These are phyloP conservation scores for Avena eriantha DNA, from an alignment of 176 grass and related monocot species.

Conservation along the genomic window DNA sequence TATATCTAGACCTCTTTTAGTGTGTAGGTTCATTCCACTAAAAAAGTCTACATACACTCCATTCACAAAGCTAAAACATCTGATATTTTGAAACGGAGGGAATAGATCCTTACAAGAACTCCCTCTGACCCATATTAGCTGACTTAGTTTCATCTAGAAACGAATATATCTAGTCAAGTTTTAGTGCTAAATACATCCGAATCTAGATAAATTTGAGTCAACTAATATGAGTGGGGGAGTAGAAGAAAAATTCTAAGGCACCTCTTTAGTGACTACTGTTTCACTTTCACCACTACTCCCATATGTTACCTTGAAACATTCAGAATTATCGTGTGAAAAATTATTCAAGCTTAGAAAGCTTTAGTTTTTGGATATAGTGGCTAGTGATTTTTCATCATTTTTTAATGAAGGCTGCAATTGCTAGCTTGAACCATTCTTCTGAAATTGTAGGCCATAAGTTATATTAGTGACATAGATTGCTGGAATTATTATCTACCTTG, in stretches of 20 bases:
- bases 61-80: no score
- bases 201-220: no score
- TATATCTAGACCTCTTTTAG: no score
- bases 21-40: no score
- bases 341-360: not conserved
- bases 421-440: not conserved
- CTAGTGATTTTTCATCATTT: not conserved
- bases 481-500: constrained; percentile 4
- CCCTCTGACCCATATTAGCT: no score
- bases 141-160: no score
- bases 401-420: not conserved
- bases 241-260: not conserved
- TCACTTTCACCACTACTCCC: not conserved
- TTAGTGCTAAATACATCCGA: no score
- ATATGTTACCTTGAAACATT: not conserved
- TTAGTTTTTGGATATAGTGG: not conserved
- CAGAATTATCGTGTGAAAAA: not conserved
- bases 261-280: not conserved
- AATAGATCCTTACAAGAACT: not conserved
- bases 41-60: no score
- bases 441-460: not conserved
- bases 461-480: not conserved
- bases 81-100: no score
- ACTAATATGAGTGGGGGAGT: no score
- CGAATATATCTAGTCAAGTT: no score